phyloP scores from a whole-genome alignment of 129 eudicot species.

The Heracleum sosnowskyi region DNA sequence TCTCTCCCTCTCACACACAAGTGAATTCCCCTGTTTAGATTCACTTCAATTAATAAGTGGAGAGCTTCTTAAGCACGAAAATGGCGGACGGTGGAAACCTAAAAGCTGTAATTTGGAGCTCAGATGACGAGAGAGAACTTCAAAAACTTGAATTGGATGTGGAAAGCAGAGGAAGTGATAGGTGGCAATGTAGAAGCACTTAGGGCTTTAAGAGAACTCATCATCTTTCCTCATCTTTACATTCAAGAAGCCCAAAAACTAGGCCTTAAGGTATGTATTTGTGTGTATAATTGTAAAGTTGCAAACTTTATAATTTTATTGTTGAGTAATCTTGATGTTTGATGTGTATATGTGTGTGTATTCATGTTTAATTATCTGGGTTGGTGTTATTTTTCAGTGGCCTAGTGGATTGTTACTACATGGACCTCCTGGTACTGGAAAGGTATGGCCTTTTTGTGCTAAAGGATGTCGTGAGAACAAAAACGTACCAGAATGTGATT shows the following conservation, averaged over 20 bases:
- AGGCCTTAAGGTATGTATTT: constrained; percentile 49
- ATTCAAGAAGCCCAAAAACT: constrained; percentile 43
- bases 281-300: neutral
- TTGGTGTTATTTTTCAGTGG: constrained; percentile 43
- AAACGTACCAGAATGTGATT: too few relatives aligned
- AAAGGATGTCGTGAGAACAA: too few relatives aligned
- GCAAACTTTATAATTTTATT: neutral
- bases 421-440: constrained; percentile 98
- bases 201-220: constrained; percentile 80
- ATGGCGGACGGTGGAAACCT: constrained; percentile 27
- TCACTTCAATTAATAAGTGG: neutral
- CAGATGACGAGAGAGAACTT: constrained; percentile 31
- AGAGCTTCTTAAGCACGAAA: constrained; percentile 6
- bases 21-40: neutral
- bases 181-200: constrained; percentile 84
- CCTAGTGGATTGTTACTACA: constrained; percentile 81
- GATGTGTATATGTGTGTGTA: neutral
- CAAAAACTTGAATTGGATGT: constrained; percentile 43
- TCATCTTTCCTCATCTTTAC: constrained; percentile 57
- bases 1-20: neutral
- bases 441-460: constrained; percentile 32
- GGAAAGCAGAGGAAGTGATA: constrained; percentile 76
- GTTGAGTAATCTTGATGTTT: neutral
- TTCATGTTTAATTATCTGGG: neutral
- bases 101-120: constrained; percentile 11